Conservation (phyloP, 805 yeast species). For the Starmerella vitae region DNA sequence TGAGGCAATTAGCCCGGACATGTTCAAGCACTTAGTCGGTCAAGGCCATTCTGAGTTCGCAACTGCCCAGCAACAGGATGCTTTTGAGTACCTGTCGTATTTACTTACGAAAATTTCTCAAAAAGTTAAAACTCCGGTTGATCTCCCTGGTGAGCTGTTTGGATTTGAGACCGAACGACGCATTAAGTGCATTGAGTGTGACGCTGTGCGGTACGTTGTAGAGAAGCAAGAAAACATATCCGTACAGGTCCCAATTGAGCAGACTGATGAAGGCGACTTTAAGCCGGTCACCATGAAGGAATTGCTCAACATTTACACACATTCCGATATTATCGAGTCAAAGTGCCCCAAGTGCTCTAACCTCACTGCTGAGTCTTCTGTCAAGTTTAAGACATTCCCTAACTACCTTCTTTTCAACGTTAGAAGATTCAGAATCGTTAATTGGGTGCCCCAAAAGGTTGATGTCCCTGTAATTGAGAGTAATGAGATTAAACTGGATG, state of each 20-base stretch:
- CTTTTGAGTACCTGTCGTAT: constrained; percentile 72
- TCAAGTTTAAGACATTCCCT: constrained; percentile 51
- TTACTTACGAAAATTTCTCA: constrained; percentile 45
- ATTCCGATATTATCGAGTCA: constrained; percentile 46
- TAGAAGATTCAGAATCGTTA: constrained; percentile 66
- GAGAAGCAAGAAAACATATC: constrained; percentile 54
- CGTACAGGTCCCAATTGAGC: constrained; percentile 39
- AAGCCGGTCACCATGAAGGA: constrained; percentile 38
- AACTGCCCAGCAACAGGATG: constrained; percentile 87
- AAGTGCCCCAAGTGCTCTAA: constrained; percentile 36
- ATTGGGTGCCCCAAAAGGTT: constrained; percentile 81
- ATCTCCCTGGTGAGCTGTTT: constrained; percentile 41
- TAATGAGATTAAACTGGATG: constrained; percentile 33
- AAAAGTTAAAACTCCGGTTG: constrained; percentile 15
- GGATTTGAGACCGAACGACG: constrained; percentile 55
- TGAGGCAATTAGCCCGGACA: constrained; percentile 53
- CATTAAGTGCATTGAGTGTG: constrained; percentile 44
- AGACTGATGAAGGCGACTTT: constrained; percentile 36
- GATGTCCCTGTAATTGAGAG: constrained; percentile 54
- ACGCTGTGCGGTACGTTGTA: constrained; percentile 41
- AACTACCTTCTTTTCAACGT: constrained; percentile 56
- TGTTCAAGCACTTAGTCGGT: constrained; percentile 67
- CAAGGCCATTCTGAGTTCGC: constrained; percentile 67
- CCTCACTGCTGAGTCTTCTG: constrained; percentile 26
- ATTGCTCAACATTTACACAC: constrained; percentile 36